phyloP scores from a whole-genome alignment of 1,284 basidiomycete species.

The Austroboletus niveus region DNA sequence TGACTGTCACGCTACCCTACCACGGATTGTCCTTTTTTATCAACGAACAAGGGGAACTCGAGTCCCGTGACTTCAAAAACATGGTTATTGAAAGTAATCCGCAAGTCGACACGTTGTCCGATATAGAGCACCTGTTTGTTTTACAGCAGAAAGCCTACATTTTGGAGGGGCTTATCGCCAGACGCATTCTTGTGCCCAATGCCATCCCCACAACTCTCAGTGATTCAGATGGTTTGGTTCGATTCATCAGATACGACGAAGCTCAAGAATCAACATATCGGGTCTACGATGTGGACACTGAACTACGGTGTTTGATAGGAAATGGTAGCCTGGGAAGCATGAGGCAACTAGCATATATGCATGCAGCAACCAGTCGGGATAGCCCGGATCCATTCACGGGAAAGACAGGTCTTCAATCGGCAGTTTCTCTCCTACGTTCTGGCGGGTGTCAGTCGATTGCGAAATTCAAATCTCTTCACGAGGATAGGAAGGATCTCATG shows the following conservation, averaged over 20 bases:
- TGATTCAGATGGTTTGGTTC: not conserved
- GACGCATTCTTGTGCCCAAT: not conserved
- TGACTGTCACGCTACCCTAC: constrained; percentile 41
- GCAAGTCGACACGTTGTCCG: not conserved
- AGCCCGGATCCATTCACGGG: not conserved
- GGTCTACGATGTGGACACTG: not conserved
- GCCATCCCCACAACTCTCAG: not conserved
- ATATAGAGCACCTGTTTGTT: not conserved
- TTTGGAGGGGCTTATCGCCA: not conserved
- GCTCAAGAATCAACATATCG: not conserved
- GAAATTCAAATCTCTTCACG: too few species aligned
- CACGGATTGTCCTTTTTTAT: not conserved
- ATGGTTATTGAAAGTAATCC: not conserved
- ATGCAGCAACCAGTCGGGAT: not conserved
- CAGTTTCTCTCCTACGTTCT: not conserved
- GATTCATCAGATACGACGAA: not conserved
- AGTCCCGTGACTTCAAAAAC: not conserved
- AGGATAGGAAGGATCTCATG: not conserved
- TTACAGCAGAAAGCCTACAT: not conserved
- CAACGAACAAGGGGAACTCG: not conserved
- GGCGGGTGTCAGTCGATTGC: not conserved
- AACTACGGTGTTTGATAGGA: not conserved
- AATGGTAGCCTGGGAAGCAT: not conserved
- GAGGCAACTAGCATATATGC: not conserved
- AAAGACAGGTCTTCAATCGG: not conserved